Percentiles rank a stretch among this genome's conserved stretches.
These are phyloP conservation scores for Solanum tarapatanum DNA, from an alignment of 257 asterid species.

Conservation along the genomic window DNA sequence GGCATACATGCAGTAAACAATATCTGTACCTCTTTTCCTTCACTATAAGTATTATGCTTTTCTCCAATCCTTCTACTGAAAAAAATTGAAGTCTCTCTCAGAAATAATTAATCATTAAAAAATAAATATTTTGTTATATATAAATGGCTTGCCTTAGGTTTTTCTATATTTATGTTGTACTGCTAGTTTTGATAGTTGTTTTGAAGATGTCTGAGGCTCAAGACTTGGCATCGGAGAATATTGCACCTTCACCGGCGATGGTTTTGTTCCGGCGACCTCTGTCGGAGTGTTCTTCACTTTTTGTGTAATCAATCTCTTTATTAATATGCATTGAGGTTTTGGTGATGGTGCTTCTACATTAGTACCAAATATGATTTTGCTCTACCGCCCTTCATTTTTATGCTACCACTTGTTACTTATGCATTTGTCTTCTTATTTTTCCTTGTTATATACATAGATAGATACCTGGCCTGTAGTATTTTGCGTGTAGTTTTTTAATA, in stretches of 20 bases:
- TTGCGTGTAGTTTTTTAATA: not conserved
- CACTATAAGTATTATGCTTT: not conserved
- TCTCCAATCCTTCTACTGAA: not conserved
- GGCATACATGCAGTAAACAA: not conserved
- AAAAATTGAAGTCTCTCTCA: not conserved
- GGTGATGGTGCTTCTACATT: not conserved
- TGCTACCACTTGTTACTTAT: not conserved
- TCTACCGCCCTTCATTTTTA: not conserved
- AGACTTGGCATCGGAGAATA: not conserved
- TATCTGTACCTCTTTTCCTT: not conserved
- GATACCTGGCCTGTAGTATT: not conserved
- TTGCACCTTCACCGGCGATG: not conserved
- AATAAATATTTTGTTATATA: not conserved
- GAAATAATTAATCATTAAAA: not conserved
- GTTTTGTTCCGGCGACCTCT: not conserved
- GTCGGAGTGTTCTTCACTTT: not conserved
- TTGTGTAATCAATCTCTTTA: not conserved
- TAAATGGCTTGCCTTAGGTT: not conserved
- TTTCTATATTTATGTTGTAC: not conserved
- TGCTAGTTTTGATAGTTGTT: not conserved
- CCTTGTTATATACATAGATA: too few species aligned
- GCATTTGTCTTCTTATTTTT: not conserved
- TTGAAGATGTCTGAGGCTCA: not conserved
- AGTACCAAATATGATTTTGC: not conserved
- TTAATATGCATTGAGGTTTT: not conserved